Conservation (phyloP, 2,329 filamentous ascomycete species). For the Monilinia vaccinii-corymbosi region DNA sequence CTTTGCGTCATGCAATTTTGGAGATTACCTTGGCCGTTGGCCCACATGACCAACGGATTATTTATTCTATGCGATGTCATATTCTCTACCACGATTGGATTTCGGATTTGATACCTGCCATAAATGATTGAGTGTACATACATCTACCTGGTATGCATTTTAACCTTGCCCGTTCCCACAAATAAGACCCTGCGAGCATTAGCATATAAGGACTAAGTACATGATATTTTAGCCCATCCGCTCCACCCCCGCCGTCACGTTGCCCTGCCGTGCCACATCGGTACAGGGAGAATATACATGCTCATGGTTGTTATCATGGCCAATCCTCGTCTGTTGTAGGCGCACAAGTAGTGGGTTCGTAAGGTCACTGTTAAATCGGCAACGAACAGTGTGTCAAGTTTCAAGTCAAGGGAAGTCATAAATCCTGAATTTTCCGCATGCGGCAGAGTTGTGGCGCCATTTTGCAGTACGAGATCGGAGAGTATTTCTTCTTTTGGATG, state of each 20-base stretch:
- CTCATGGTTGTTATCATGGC: background rate
- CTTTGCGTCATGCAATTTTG: background rate
- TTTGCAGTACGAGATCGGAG: background rate
- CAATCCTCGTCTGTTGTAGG: background rate
- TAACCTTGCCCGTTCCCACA: background rate
- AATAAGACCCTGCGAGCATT: background rate
- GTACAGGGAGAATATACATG: background rate
- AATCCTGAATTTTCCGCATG: background rate
- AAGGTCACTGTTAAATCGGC: background rate
- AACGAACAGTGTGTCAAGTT: background rate
- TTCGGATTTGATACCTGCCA: background rate
- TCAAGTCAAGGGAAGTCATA: background rate
- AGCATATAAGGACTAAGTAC: background rate
- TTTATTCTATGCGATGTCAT: background rate
- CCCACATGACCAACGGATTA: constrained; percentile 1
- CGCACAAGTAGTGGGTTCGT: background rate
- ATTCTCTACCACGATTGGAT: background rate
- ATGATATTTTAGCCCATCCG: background rate
- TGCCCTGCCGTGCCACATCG: background rate
- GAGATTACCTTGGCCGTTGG: background rate
- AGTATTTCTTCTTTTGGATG: background rate
- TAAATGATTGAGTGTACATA: background rate
- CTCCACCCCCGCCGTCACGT: constrained; percentile 1
- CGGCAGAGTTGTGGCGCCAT: background rate
- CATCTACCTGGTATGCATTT: background rate